Conservation (phyloP, 164 flowering plant species). For the Akebia trifoliata region DNA sequence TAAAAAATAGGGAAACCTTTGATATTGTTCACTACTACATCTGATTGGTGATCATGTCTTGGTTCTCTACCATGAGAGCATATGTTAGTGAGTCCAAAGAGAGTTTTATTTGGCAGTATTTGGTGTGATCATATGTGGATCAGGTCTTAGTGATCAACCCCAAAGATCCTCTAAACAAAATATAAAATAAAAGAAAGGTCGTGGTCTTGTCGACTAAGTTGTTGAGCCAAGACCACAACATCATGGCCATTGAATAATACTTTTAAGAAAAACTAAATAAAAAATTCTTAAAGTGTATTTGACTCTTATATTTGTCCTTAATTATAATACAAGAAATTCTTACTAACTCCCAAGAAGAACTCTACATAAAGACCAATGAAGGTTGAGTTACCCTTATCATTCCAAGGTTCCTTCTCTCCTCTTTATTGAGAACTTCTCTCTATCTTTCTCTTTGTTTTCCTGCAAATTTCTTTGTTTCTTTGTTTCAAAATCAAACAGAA, state of each 20-base stretch:
- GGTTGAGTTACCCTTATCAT: neutral
- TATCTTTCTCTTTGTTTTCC: neutral
- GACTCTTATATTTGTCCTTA: conserved; percentile 3
- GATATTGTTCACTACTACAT: neutral
- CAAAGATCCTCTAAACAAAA: neutral
- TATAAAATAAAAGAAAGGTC: conserved; percentile 7
- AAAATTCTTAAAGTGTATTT: conserved; percentile 10
- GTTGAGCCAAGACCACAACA: neutral
- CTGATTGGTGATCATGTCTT: neutral
- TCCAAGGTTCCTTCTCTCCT: neutral
- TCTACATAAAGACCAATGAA: conserved; percentile 7
- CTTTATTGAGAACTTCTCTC: conserved; percentile 3
- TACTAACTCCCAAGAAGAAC: neutral
- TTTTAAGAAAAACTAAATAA: neutral
- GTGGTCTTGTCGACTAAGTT: conserved; percentile 6
- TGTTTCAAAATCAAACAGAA: conserved; percentile 1
- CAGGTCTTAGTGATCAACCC: neutral
- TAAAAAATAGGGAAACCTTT: neutral
- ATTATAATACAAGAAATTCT: neutral
- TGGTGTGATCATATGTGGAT: too few species aligned
- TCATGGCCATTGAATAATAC: too few species aligned
- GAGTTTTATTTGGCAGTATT: too few species aligned
- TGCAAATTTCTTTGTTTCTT: neutral
- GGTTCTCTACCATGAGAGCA: too few species aligned
- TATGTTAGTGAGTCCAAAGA: too few species aligned